Percentiles rank a stretch among this genome's conserved stretches.
Conservation (phyloP, 805 yeast genomes). For the Nakazawaea anatomiae region DNA sequence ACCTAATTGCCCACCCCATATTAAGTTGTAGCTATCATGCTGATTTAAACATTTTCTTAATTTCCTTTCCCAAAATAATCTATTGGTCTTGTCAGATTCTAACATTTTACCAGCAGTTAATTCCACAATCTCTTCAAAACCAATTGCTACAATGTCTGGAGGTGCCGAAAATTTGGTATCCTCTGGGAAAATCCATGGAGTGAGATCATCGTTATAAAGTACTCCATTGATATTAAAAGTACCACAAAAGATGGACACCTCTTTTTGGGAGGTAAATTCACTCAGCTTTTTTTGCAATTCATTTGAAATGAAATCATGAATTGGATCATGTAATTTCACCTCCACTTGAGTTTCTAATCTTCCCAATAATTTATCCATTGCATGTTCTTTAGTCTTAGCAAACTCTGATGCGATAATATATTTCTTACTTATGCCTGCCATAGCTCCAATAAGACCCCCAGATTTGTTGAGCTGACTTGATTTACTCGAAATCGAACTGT, state of each 20-base stretch:
- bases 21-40: slow-evolving; percentile 39
- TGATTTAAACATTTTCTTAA: slow-evolving; percentile 41
- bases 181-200: slow-evolving; percentile 40
- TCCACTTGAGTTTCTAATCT: slow-evolving; percentile 38
- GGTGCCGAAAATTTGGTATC: slow-evolving; percentile 23
- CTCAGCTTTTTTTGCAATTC: slow-evolving; percentile 33
- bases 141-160: slow-evolving; percentile 74
- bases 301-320: slow-evolving; percentile 43
- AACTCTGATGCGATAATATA: slow-evolving; percentile 18
- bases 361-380: slow-evolving; percentile 44
- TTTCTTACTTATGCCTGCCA: slow-evolving; percentile 29
- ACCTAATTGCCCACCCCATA: slow-evolving; percentile 80
- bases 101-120: slow-evolving; percentile 79
- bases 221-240: slow-evolving; percentile 54
- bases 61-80: slow-evolving; percentile 60
- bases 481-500: slow-evolving; percentile 31
- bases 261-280: slow-evolving; percentile 34
- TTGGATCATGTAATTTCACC: slow-evolving; percentile 43
- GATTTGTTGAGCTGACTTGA: slow-evolving; percentile 28
- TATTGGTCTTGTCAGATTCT: slow-evolving; percentile 60
- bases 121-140: slow-evolving; percentile 87
- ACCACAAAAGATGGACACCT: slow-evolving; percentile 38
- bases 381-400: slow-evolving; percentile 25
- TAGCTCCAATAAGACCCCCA: slow-evolving; percentile 40
- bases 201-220: slow-evolving; percentile 34